Conservation (phyloP, 2,329 filamentous ascomycete genomes). For the Trichoderma cornu-damae region DNA sequence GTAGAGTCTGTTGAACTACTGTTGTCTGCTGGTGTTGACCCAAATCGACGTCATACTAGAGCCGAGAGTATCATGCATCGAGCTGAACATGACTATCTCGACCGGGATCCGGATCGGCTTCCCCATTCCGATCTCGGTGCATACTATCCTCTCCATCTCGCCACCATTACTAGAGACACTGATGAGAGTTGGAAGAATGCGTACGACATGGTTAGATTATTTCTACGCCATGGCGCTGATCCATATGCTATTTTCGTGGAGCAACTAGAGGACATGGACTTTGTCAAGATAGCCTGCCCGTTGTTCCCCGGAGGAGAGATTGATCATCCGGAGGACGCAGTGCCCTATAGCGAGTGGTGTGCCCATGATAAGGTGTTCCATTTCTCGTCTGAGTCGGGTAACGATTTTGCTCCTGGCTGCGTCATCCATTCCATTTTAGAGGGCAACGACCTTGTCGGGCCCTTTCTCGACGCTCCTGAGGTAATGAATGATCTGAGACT, state of each 20-base stretch:
- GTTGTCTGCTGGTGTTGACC: neutral
- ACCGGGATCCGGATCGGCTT: neutral
- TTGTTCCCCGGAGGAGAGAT: neutral
- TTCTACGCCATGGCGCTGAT: slow-evolving; percentile 1
- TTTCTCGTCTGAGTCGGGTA: neutral
- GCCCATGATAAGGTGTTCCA: no score
- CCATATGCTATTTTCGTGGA: neutral
- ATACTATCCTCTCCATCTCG: neutral
- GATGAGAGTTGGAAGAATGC: neutral
- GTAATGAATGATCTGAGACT: neutral
- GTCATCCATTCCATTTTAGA: slow-evolving; percentile 5
- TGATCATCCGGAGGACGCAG: neutral
- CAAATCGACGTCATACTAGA: neutral
- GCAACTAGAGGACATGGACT: neutral
- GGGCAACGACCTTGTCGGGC: neutral
- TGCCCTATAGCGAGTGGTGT: no score
- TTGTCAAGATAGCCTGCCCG: neutral
- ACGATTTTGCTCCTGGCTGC: neutral
- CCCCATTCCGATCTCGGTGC: neutral
- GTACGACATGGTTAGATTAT: neutral
- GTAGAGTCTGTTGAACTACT: neutral
- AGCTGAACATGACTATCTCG: neutral
- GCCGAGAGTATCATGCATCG: neutral
- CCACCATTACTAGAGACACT: neutral
- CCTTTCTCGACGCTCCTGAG: neutral